These are phyloP conservation scores for Nannizzia gypsea DNA, from an alignment of 2,329 filamentous ascomycete genomes.

Conservation along the genomic window DNA sequence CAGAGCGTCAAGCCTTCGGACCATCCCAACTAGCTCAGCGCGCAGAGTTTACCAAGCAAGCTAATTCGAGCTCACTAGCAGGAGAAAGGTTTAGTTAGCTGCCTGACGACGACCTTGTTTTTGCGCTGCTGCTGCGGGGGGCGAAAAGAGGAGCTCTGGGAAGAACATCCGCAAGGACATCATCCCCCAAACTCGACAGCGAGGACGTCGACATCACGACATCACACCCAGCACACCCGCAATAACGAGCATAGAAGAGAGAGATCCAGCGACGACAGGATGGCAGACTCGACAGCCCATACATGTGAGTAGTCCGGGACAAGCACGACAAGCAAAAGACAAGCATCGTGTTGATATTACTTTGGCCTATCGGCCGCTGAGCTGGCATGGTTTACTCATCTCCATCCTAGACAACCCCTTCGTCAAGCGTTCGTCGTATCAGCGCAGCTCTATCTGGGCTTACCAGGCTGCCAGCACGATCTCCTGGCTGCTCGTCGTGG, in stretches of 20 bases:
- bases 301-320: neutral
- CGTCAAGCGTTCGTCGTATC: conserved; percentile 55
- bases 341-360: neutral
- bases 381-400: conserved; percentile 3
- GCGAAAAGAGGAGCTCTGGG: neutral
- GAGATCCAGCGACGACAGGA: neutral
- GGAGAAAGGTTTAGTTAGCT: neutral
- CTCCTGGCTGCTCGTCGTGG: conserved; percentile 61
- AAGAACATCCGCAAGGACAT: neutral
- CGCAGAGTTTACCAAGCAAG: neutral
- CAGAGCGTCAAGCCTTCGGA: neutral
- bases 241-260: neutral
- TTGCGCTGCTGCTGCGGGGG: neutral
- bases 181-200: neutral
- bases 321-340: neutral
- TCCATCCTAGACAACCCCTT: conserved; percentile 60
- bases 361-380: neutral
- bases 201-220: neutral
- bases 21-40: neutral
- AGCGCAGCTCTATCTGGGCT: conserved; percentile 47
- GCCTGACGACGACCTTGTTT: neutral
- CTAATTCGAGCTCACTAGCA: neutral
- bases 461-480: conserved; percentile 67
- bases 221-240: neutral
- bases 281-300: neutral